Evolutionary conservation across 331 rosid genomes (phyloP).

Genomic region (Spiraea crenata): DNA sequence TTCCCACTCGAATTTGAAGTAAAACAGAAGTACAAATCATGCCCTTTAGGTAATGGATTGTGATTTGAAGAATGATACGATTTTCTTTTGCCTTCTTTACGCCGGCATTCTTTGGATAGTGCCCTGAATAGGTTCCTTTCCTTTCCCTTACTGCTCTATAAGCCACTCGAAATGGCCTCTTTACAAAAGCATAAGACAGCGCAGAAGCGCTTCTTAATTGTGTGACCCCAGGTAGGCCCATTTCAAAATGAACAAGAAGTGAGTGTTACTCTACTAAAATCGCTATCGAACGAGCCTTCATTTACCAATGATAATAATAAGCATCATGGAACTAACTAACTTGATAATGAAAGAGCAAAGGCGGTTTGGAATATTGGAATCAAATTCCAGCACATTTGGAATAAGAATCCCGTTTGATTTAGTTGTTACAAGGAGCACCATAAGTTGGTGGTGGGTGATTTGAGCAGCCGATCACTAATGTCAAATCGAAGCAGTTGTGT

Average conservation of each 20-base stretch:
- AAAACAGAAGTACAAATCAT: too few relatives aligned
- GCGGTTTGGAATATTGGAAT: conserved; percentile 3
- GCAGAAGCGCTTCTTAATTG: not conserved
- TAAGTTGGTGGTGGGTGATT: conserved; percentile 29
- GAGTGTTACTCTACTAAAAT: too few relatives aligned
- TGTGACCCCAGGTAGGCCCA: too few relatives aligned
- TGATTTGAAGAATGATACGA: too few relatives aligned
- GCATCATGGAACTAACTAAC: not conserved
- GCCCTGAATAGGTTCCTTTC: not conserved
- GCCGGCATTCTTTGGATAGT: not conserved
- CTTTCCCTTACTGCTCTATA: not conserved
- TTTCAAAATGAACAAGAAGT: too few relatives aligned
- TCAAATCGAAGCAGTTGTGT: conserved; percentile 21
- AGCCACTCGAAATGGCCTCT: not conserved
- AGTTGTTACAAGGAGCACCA: conserved; percentile 25
- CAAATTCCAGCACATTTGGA: conserved; percentile 31
- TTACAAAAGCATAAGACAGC: conserved; percentile 2
- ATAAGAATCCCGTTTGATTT: conserved; percentile 24
- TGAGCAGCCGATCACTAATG: conserved; percentile 25
- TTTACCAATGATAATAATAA: not conserved
- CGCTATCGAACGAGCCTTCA: not conserved
- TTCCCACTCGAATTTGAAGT: too few relatives aligned
- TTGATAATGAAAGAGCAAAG: not conserved
- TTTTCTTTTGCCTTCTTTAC: not conserved
- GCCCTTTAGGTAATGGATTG: too few relatives aligned